A percentile compares a stretch with the other conserved stretches of the same genome.
phyloP scores from a whole-genome alignment of 2,329 filamentous ascomycete genomes.

The Pleomassaria siparia region DNA sequence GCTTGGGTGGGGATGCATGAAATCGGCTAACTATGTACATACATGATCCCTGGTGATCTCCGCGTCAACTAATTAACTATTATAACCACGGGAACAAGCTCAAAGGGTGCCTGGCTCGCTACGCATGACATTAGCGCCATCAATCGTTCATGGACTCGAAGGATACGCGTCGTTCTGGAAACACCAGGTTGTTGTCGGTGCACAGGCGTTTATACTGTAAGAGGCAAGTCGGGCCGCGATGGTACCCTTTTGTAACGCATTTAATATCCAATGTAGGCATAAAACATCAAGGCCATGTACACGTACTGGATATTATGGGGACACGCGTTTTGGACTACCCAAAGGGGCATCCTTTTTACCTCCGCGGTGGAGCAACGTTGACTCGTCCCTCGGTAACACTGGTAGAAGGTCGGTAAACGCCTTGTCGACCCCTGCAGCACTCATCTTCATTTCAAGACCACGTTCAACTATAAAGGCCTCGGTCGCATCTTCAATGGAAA shows the following conservation, averaged over 20 bases:
- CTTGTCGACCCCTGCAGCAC: not conserved
- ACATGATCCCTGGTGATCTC: not conserved
- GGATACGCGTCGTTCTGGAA: not conserved
- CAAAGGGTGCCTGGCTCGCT: not conserved
- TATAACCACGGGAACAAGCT: not conserved
- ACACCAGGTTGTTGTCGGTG: not conserved
- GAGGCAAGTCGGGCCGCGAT: too few relatives aligned
- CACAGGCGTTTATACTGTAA: not conserved
- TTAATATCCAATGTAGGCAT: too few relatives aligned
- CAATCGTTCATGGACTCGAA: not conserved
- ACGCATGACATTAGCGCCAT: not conserved
- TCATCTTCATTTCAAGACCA: not conserved
- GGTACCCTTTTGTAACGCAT: too few relatives aligned
- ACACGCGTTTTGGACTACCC: too few relatives aligned
- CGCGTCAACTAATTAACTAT: not conserved
- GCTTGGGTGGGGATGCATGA: not conserved
- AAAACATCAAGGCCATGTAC: too few relatives aligned
- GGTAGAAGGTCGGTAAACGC: not conserved
- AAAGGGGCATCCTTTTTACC: too few relatives aligned
- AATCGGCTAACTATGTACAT: too few relatives aligned
- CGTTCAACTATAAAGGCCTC: conserved; percentile 1
- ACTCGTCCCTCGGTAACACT: not conserved
- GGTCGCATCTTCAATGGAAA: too few relatives aligned
- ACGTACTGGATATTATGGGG: too few relatives aligned
- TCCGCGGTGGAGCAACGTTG: too few relatives aligned